Conservation (phyloP, 148 eudicot species). For the Amaranthus cruentus region DNA sequence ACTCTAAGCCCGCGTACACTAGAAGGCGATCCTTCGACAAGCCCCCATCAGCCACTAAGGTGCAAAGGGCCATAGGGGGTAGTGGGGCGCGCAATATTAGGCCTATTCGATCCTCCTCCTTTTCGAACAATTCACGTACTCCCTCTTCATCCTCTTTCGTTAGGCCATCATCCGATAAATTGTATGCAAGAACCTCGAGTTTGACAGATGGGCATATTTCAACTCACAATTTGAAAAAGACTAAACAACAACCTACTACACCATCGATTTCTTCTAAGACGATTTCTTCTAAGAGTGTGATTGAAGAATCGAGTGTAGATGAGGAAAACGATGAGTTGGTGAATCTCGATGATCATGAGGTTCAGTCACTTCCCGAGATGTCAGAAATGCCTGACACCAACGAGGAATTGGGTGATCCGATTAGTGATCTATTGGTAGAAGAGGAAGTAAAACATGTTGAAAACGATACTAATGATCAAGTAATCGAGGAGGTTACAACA, state of each 20-base stretch:
- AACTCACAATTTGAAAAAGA: slow-evolving; percentile 17
- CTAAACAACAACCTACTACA: not conserved
- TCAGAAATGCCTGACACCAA: slow-evolving; percentile 40
- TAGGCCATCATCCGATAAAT: slow-evolving; percentile 9
- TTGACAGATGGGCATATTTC: slow-evolving; percentile 10
- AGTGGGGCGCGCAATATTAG: not conserved
- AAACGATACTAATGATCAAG: slow-evolving; percentile 9
- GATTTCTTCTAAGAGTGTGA: slow-evolving; percentile 32
- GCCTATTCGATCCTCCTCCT: slow-evolving; percentile 28
- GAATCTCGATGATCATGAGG: slow-evolving; percentile 23
- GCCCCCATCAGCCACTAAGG: slow-evolving; percentile 31
- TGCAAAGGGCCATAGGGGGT: slow-evolving; percentile 21
- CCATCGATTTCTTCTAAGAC: slow-evolving; percentile 7
- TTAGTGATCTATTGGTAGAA: slow-evolving; percentile 7
- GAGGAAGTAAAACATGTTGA: slow-evolving; percentile 8
- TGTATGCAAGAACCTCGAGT: slow-evolving; percentile 18
- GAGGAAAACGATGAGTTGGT: slow-evolving; percentile 28
- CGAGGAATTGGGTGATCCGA: slow-evolving; percentile 36
- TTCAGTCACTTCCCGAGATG: slow-evolving; percentile 39
- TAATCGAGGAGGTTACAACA: slow-evolving; percentile 4
- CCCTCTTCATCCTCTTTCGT: slow-evolving; percentile 12
- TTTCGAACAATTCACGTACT: slow-evolving; percentile 11
- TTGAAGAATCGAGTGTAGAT: slow-evolving; percentile 28
- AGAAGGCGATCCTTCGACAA: slow-evolving; percentile 48
- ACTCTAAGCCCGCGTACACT: slow-evolving; percentile 18